Conservation (phyloP, 2,329 filamentous ascomycete genomes). For the Fusarium bulbicola region DNA sequence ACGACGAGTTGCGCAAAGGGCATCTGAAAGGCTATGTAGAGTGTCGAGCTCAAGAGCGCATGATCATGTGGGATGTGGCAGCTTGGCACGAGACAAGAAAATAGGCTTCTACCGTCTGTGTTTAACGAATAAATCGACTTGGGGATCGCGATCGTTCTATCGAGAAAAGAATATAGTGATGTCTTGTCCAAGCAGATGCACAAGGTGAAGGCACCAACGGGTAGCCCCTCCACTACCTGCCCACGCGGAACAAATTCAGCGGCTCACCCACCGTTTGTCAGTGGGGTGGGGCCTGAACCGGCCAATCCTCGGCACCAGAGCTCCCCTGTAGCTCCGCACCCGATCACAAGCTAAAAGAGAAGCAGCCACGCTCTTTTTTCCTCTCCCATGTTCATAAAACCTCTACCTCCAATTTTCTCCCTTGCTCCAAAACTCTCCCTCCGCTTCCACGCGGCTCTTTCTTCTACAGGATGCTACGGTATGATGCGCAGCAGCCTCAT, state of each 20-base stretch:
- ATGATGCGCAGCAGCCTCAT: conserved; percentile 42
- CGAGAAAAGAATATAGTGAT: conserved; percentile 1
- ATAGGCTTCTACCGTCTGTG: conserved; percentile 16
- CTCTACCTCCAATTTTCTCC: conserved; percentile 24
- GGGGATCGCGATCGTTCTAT: background rate
- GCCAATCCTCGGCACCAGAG: conserved; percentile 41
- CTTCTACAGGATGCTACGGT: conserved; percentile 50
- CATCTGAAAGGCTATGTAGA: conserved; percentile 52
- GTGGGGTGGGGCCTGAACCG: conserved; percentile 30
- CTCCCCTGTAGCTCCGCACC: conserved; percentile 39
- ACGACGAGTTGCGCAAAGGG: conserved; percentile 82
- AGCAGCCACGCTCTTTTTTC: conserved; percentile 34
- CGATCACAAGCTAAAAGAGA: conserved; percentile 43
- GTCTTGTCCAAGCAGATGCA: conserved; percentile 8
- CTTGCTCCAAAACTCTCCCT: conserved; percentile 24
- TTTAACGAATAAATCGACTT: background rate
- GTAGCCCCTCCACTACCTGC: conserved; percentile 37
- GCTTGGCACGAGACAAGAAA: conserved; percentile 5
- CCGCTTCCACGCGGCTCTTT: conserved; percentile 36
- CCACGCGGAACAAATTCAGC: conserved; percentile 27
- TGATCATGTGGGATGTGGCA: conserved; percentile 15
- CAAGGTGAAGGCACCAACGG: conserved; percentile 27
- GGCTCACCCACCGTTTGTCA: conserved; percentile 14
- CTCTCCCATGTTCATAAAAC: conserved; percentile 37
- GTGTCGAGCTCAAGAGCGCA: conserved; percentile 38